These are phyloP conservation scores for Cryptococcus sp. DNA, from an alignment of 1,284 basidiomycete species.

Conservation along the genomic window DNA sequence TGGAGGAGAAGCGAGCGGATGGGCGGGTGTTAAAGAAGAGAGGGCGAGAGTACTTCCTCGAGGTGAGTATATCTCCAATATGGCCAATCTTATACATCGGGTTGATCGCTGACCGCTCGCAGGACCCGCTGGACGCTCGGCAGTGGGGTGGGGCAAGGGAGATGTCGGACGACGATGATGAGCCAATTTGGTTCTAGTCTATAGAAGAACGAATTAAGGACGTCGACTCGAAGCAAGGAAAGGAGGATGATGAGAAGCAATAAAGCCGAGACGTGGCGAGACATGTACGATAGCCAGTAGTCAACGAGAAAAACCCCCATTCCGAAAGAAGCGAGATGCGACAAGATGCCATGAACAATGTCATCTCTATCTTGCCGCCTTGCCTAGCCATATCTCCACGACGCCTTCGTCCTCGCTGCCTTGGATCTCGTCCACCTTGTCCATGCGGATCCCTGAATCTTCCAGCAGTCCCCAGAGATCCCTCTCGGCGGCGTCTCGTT, in stretches of 20 bases:
- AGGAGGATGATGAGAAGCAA: too few relatives aligned
- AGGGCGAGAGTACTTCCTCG: background rate
- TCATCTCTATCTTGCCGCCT: background rate
- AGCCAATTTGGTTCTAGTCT: conserved; percentile 8
- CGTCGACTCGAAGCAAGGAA: too few relatives aligned
- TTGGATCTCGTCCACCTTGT: conserved; percentile 53
- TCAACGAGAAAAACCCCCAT: too few relatives aligned
- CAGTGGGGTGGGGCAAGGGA: conserved; percentile 21
- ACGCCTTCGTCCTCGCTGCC: conserved; percentile 51
- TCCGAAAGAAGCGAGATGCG: too few relatives aligned
- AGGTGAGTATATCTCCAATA: background rate
- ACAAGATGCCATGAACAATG: too few relatives aligned
- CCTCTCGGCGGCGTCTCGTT: conserved; percentile 67
- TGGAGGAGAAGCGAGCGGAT: background rate
- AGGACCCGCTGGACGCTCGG: conserved; percentile 13
- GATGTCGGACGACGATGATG: conserved; percentile 22
- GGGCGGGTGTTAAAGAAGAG: background rate
- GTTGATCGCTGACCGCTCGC: background rate
- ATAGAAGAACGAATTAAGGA: background rate
- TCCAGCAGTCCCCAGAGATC: conserved; percentile 61
- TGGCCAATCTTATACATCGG: too few relatives aligned
- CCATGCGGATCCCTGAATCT: conserved; percentile 36
- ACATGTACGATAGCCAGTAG: too few relatives aligned
- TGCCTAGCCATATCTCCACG: conserved; percentile 66
- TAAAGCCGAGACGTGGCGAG: too few relatives aligned